Conservation (phyloP, 495 filamentous ascomycete genomes). For the Darksidea phi region DNA sequence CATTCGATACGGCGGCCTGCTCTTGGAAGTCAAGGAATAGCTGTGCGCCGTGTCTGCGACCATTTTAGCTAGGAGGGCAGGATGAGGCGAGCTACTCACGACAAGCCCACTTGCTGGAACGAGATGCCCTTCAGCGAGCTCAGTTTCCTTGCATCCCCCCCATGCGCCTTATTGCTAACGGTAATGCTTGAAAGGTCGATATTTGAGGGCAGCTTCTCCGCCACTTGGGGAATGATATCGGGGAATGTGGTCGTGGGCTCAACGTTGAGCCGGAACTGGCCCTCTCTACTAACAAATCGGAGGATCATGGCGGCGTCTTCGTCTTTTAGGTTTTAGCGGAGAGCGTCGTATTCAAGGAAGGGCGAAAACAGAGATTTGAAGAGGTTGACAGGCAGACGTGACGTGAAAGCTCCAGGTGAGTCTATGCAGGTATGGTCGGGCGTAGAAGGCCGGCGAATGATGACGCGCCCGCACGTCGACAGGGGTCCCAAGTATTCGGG, state of each 20-base stretch:
- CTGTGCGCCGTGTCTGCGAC: conserved; percentile 80
- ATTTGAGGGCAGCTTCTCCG: conserved; percentile 64
- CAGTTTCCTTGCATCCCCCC: conserved; percentile 70
- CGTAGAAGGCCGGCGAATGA: conserved; percentile 25
- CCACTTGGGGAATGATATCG: conserved; percentile 56
- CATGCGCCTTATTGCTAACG: conserved; percentile 76
- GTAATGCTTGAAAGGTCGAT: conserved; percentile 71
- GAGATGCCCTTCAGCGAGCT: conserved; percentile 64
- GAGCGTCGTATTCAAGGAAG: not conserved
- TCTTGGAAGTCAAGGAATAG: conserved; percentile 79
- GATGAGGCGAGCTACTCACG: conserved; percentile 47
- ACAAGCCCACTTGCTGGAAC: conserved; percentile 69
- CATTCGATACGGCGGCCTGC: conserved; percentile 51
- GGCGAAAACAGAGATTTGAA: not conserved
- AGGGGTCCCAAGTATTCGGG: not conserved
- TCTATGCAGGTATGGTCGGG: not conserved
- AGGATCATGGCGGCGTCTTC: conserved; percentile 58
- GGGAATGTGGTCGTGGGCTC: conserved; percentile 54
- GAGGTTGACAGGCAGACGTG: conserved; percentile 16
- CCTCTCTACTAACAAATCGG: conserved; percentile 66
- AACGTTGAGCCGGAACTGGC: conserved; percentile 65
- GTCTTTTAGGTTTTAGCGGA: not conserved
- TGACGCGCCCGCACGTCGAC: conserved; percentile 6
- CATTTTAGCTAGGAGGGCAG: not conserved
- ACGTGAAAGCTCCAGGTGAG: not conserved